Evolutionary conservation across 169 alveolate genomes (phyloP).

Genomic region (Plasmodium billcollinsi): DNA sequence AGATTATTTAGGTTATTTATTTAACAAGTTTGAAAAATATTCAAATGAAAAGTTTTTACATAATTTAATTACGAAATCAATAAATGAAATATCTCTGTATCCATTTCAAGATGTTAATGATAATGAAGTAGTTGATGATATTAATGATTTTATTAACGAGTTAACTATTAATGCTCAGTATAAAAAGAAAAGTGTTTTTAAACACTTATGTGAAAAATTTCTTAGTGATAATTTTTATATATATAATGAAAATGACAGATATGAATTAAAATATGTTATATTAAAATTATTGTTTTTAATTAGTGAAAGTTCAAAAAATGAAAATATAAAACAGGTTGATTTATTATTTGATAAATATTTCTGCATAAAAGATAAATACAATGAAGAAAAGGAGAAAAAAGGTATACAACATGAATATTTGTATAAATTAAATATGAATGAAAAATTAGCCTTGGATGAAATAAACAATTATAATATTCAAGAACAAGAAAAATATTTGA

Average conservation of each 20-base stretch:
- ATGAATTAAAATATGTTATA: conserved; percentile 67
- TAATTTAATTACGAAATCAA: conserved; percentile 55
- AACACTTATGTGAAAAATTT: conserved; percentile 64
- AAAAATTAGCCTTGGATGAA: conserved; percentile 53
- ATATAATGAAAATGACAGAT: conserved; percentile 67
- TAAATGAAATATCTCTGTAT: conserved; percentile 73
- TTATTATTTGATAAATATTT: conserved; percentile 48
- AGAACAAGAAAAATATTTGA: conserved; percentile 55
- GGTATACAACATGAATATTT: not conserved
- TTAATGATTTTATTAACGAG: conserved; percentile 63
- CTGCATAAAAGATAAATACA: not conserved
- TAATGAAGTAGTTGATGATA: conserved; percentile 62
- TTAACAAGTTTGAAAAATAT: conserved; percentile 59
- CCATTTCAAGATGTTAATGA: conserved; percentile 78
- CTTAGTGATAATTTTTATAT: conserved; percentile 45
- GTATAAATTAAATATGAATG: conserved; percentile 35
- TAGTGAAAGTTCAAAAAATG: conserved; percentile 53
- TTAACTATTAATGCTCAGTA: conserved; percentile 73
- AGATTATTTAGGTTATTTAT: conserved; percentile 61
- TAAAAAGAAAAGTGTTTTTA: conserved; percentile 72
- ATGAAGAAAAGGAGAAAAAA: not conserved
- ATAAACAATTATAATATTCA: conserved; percentile 50
- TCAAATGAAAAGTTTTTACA: conserved; percentile 51
- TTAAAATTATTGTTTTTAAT: conserved; percentile 71
- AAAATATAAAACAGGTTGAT: conserved; percentile 40